phyloP scores from a whole-genome alignment of 805 yeast species.

The Starmera dryadoides region DNA sequence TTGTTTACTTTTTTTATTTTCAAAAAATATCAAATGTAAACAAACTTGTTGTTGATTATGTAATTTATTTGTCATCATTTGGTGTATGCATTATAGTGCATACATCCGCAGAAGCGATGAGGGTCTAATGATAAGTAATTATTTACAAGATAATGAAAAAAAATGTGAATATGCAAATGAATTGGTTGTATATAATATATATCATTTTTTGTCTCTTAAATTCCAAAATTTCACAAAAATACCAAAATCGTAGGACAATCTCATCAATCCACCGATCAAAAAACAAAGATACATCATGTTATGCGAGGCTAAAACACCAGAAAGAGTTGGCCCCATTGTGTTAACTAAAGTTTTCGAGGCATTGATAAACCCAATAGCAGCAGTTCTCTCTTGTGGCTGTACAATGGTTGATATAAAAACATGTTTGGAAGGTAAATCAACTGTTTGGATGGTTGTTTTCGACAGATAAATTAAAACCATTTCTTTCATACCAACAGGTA shows the following conservation, averaged over 20 bases:
- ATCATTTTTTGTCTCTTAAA: background rate
- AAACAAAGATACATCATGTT: constrained; percentile 35
- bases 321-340: constrained; percentile 34
- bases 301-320: constrained; percentile 30
- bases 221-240: constrained; percentile 24
- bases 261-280: constrained; percentile 31
- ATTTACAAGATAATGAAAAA: too few species aligned
- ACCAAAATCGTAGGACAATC: constrained; percentile 34
- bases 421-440: constrained; percentile 43
- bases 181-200: too few species aligned
- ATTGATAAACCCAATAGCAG: constrained; percentile 37
- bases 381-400: constrained; percentile 32
- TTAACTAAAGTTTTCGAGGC: constrained; percentile 35
- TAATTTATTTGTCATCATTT: too few species aligned
- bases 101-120: too few species aligned
- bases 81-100: too few species aligned
- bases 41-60: too few species aligned
- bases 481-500: constrained; percentile 25
- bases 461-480: constrained; percentile 24
- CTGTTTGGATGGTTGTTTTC: constrained; percentile 34
- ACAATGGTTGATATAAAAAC: constrained; percentile 37
- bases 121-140: too few species aligned
- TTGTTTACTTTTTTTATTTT: too few species aligned
- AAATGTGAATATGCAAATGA: too few species aligned
- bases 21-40: too few species aligned